Evolutionary conservation across 1,284 basidiomycete genomes (phyloP), one percentile per base, ranked within the genome.

Genomic region (Puccinia triticina): DNA sequence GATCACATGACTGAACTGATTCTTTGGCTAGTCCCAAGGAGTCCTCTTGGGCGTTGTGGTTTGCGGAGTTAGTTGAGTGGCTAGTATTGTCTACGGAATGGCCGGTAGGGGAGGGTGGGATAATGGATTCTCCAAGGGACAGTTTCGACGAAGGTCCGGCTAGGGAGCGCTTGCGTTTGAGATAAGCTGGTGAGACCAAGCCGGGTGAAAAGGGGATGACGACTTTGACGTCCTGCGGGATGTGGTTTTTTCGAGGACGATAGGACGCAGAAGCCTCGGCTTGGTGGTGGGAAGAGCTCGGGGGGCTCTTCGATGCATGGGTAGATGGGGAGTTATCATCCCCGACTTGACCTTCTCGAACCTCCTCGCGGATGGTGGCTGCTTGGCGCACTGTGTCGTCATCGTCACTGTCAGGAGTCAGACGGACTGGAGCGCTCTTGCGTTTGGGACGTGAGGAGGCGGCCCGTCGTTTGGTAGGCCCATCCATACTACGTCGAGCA

Each of bases 161-260:
- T n/a, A n/a, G 66, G 21, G 66, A 0, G 21, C n/a, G 40, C 37
- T 69, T 69, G 34, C 66, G 66, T 32, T 46, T 46, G 40, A 69
- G 66, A 69, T 69, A 43, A 2, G 66, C 66, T n/a, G 66, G 37
- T 23, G 66, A 43, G 37, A 43, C 66, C 37, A 69, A 69, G 26
- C 11, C 37, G 18, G 66, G 66, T n/a, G n/a, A 69, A 11, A 46
- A 1, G 37, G 66, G 66, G 26, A 69, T 69, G 66, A 69, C 66
- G 2, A 69, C 66, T 46, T 48, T 18, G 26, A 69, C 66, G 7
- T n/a, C 5, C 37, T 69, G 66, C 1, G 14, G 21, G 4, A 48
- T 2, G 23, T 40, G 43, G 18, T 69, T 32, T 4, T 69, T 23
- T n/a, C 66, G 66, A 29, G 59, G 59, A 14, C 11, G 59, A 29